Conservation (phyloP, 495 filamentous ascomycete species). For the Xylaria intraflava region DNA sequence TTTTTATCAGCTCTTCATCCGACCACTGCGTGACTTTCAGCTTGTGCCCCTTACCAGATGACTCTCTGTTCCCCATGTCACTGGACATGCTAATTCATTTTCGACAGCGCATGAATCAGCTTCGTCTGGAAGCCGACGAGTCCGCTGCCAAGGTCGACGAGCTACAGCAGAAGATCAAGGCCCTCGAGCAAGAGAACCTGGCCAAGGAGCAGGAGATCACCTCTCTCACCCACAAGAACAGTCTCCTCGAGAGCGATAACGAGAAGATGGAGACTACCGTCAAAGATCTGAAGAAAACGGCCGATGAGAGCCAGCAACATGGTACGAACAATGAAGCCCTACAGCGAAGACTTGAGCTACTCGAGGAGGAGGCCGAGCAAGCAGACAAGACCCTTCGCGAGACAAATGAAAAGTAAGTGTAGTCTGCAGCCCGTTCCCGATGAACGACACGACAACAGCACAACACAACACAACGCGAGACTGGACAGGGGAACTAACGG, state of each 20-base stretch:
- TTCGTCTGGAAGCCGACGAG: constrained; percentile 89
- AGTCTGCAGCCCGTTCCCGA: constrained; percentile 8
- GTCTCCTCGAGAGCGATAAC: constrained; percentile 77
- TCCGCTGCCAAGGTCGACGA: constrained; percentile 73
- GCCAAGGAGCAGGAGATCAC: constrained; percentile 96
- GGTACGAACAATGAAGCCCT: constrained; percentile 82
- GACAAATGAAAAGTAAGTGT: constrained; percentile 98
- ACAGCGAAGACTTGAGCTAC: constrained; percentile 83
- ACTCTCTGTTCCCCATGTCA: not conserved
- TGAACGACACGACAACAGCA: too few relatives aligned
- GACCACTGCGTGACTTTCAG: not conserved
- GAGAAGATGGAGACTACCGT: constrained; percentile 77
- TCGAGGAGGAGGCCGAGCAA: constrained; percentile 96
- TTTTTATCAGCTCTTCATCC: not conserved
- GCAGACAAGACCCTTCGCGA: constrained; percentile 90
- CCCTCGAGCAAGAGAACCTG: constrained; percentile 88
- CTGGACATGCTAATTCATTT: constrained; percentile 14
- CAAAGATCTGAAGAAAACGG: constrained; percentile 71
- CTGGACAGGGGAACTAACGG: constrained; percentile 22
- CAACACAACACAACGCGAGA: not conserved
- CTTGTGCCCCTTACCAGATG: not conserved
- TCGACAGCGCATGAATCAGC: constrained; percentile 78
- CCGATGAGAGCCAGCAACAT: constrained; percentile 65
- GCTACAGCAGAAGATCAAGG: constrained; percentile 77
- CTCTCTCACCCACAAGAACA: constrained; percentile 87